phyloP scores from a whole-genome alignment of 148 eudicot genomes.

The Rheum nobile region DNA sequence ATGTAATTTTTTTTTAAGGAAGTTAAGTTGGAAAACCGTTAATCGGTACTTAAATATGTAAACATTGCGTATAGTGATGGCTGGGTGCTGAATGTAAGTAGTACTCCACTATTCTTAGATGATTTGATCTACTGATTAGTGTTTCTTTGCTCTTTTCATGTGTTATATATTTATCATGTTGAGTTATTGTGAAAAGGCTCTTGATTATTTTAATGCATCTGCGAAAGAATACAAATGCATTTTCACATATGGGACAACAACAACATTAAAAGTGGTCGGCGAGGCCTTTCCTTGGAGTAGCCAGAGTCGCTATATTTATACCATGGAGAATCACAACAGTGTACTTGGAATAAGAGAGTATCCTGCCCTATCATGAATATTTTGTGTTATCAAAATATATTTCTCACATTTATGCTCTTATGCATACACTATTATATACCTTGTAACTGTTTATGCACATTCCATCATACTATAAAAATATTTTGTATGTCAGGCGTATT shows the following conservation, averaged over 20 bases:
- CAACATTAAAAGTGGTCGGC: slow-evolving; percentile 79
- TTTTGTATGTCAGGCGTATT: too few relatives aligned
- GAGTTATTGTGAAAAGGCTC: slow-evolving; percentile 36
- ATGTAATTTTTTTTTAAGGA: not conserved
- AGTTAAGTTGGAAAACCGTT: not conserved
- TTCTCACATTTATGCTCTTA: too few relatives aligned
- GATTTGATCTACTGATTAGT: too few relatives aligned
- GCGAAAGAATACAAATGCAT: slow-evolving; percentile 75
- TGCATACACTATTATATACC: too few relatives aligned
- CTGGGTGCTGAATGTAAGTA: not conserved
- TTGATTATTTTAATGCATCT: slow-evolving; percentile 81
- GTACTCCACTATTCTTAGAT: not conserved
- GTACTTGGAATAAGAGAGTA: slow-evolving; percentile 97
- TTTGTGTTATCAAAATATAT: too few relatives aligned
- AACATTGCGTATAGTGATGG: not conserved
- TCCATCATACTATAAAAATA: too few relatives aligned
- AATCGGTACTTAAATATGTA: not conserved
- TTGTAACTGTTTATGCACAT: too few relatives aligned
- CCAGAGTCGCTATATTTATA: slow-evolving; percentile 74
- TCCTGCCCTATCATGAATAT: slow-evolving; percentile 29
- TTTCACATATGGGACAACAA: slow-evolving; percentile 95
- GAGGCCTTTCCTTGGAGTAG: too few relatives aligned
- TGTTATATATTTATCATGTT: too few relatives aligned
- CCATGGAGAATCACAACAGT: slow-evolving; percentile 97
- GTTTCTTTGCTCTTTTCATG: too few relatives aligned